Conservation (phyloP, 1,284 basidiomycete species). For the Irpex sp. region DNA sequence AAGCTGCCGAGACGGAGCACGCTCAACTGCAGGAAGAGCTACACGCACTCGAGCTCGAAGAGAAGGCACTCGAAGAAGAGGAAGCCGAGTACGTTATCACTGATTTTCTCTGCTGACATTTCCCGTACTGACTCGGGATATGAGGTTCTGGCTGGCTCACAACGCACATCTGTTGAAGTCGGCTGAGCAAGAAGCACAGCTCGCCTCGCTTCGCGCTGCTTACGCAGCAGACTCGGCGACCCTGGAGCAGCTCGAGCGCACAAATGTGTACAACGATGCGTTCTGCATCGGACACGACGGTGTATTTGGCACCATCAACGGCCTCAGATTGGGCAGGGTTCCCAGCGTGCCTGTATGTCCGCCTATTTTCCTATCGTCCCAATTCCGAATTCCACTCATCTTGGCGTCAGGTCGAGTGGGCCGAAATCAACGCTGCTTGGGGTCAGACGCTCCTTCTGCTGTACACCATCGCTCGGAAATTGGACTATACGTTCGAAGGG, state of each 20-base stretch:
- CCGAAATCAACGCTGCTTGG: constrained; percentile 99
- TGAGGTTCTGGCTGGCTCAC: constrained; percentile 81
- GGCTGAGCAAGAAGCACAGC: constrained; percentile 64
- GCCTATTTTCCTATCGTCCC: neutral
- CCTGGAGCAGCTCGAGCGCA: constrained; percentile 83
- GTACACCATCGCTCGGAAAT: constrained; percentile 86
- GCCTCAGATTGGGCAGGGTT: constrained; percentile 85
- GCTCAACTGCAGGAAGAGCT: constrained; percentile 75
- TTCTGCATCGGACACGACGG: constrained; percentile 97
- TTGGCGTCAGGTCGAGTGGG: constrained; percentile 83
- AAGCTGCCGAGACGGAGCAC: constrained; percentile 70
- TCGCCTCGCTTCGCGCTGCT: constrained; percentile 71
- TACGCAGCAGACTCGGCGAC: constrained; percentile 73
- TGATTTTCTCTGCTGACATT: constrained; percentile 7
- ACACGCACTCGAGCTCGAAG: constrained; percentile 67
- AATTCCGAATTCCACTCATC: neutral
- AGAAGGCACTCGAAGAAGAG: constrained; percentile 71
- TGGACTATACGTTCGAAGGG: constrained; percentile 86
- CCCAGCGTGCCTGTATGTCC: constrained; percentile 65
- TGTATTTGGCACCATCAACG: constrained; percentile 95
- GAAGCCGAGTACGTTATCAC: constrained; percentile 57
- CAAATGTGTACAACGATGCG: constrained; percentile 98
- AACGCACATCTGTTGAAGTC: constrained; percentile 67
- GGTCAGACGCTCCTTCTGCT: constrained; percentile 92
- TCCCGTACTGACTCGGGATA: constrained; percentile 7